Base-by-base conservation (phyloP, 2,329 filamentous ascomycete genomes). In the Magnaporthiopsis incrustans region DNA sequence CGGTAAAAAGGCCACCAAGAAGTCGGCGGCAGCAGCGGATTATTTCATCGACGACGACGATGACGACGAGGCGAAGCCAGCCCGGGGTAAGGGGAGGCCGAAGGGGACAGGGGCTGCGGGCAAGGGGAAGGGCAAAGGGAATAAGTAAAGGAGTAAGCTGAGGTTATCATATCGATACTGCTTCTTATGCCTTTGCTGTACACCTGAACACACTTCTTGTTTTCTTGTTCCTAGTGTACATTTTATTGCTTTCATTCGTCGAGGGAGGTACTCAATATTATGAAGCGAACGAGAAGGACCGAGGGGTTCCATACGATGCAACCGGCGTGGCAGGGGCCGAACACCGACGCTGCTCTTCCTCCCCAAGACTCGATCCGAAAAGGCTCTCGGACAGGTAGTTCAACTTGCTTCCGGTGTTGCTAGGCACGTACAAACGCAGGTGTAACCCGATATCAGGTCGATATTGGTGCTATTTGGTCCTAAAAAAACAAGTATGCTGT, bases 71-170 rank as follows among this genome's bases (percentile, higher is more conserved):
- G 76, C 12, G 78, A 78, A 53, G 81, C 82, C 25, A 76, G 61
- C 75, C 86, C 84, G 72, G 77, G 73, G 14, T 74, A 78, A 68
- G 73, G 71, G 26, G 81, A 80, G 68, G 71, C 71, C 8, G 25
- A 38, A 56, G 50, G 56, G n/a, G 11, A 67, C 73, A 2, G 73
- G 72, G 60, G 70, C 71, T 2, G 85, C n/a, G 44, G 22, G 6
- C 18, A 53, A 53, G n/a, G 44, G 66, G 5, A 85, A 82, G 68
- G 78, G 74, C 1, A 85, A 83, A 73, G 79, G 72, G 2, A 85
- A 82, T 74, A 76, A 77, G 67, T 71, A 61, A 70, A 61, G 18
- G 7, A 15, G 15, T 60, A 33, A 14, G 18, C 30, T 22, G 27
- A 25, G 50, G n/a, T 4, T 53, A 4, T 61, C 26, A 50, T 27